phyloP scores from a whole-genome alignment of 129 eudicot species.

The Flaveria brownii region DNA sequence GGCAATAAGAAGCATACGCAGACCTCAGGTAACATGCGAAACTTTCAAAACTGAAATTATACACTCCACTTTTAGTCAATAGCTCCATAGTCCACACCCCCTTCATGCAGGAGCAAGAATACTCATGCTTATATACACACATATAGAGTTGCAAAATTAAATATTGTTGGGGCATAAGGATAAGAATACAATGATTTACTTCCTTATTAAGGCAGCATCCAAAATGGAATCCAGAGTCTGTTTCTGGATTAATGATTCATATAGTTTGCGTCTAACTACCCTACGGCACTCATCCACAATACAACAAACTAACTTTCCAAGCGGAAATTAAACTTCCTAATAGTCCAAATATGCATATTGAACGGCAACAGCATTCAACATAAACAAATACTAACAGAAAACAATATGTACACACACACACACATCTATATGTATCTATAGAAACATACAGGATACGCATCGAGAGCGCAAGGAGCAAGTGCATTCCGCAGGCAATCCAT shows the following conservation, averaged over 20 bases:
- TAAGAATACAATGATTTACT: neutral
- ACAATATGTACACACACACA: neutral
- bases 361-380: conserved; percentile 16
- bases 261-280: conserved; percentile 18
- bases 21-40: neutral
- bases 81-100: neutral
- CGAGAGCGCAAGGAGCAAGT: conserved; percentile 95
- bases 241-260: neutral
- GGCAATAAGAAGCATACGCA: neutral
- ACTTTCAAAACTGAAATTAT: conserved; percentile 6
- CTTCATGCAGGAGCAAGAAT: conserved; percentile 10
- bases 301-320: neutral
- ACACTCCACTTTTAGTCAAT: conserved; percentile 9
- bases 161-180: neutral
- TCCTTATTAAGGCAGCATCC: neutral
- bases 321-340: neutral
- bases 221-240: neutral
- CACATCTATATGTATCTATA: neutral
- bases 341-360: neutral
- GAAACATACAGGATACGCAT: conserved; percentile 85
- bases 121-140: neutral
- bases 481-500: conserved; percentile 69
- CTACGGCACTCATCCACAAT: neutral
- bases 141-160: neutral
- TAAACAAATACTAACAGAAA: neutral